Base-by-base conservation (phyloP, 495 filamentous ascomycete species). In the Elasticomyces elasticus region DNA sequence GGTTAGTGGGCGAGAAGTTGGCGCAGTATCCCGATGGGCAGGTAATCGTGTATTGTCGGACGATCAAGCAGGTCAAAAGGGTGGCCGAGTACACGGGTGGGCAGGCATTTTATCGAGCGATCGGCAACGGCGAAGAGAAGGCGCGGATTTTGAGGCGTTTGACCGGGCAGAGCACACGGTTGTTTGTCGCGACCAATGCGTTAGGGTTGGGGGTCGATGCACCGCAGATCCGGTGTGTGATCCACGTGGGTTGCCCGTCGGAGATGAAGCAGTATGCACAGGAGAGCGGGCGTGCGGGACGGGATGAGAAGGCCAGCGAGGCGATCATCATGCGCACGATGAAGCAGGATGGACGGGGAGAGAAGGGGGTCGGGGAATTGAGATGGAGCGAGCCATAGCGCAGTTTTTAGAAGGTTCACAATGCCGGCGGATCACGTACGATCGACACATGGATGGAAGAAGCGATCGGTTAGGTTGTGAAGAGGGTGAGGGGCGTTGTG, bases 221-320 rank as follows among this genome's bases (percentile, higher is more conserved):
- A 12, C 46, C 46, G n/a, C n/a, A 25, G 46, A 49, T 49, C 46
- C n/a, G 17, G 46, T 49, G 17, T 25, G 46, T 49, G 46, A 17
- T 49, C 25, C 46, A 49, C 25, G 46, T 49, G 17, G 46, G 46
- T 13, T 13, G 17, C n/a, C 46, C 46, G 46, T 49, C 12, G n/a
- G 46, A 13, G 46, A 49, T 49, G 46, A 49, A 22, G n/a, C n/a
- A 49, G n/a, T 49, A 22, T 25, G 46, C 46, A 25, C 46, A 49
- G 25, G 46, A 49, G 25, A 22, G n/a, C 12, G 46, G 46, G 12
- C 46, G 46, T 26, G 46, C 46, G 6, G 46, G 46, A 28, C 46
- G 25, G 19, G 46, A 17, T 17, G 46, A 25, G 25, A 25, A 26
- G 46, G 46, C 46, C 15, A 25, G 17, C 12, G 46, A 49, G 12